A percentile compares a stretch with the other conserved stretches of the same genome.
Evolutionary conservation across 1,284 basidiomycete species (phyloP).

Genomic region (Waitea zeae): DNA sequence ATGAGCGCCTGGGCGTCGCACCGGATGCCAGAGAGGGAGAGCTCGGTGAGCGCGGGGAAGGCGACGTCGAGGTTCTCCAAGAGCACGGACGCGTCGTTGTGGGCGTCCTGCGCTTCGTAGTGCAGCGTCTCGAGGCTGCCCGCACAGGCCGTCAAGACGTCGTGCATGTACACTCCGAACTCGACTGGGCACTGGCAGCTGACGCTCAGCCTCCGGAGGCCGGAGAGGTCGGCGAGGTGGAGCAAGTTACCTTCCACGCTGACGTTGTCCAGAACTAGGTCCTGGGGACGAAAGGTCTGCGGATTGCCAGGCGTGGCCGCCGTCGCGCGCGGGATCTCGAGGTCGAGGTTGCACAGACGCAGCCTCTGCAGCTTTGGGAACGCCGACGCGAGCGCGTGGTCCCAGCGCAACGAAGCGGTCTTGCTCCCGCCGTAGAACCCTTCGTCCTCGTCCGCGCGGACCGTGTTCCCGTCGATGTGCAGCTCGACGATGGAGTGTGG

Average conservation of each 20-base stretch:
- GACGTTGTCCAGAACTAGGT: constrained; percentile 25
- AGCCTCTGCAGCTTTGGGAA: constrained; percentile 15
- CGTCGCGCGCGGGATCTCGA: constrained; percentile 21
- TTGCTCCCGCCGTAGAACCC: too few species aligned
- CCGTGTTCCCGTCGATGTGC: constrained; percentile 23
- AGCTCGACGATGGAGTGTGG: constrained; percentile 23
- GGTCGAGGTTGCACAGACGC: constrained; percentile 22
- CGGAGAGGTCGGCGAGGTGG: constrained; percentile 16
- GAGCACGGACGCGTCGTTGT: constrained; percentile 10
- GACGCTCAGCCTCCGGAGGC: constrained; percentile 19
- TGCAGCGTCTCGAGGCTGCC: constrained; percentile 11
- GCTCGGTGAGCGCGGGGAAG: constrained; percentile 9
- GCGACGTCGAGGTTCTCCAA: constrained; percentile 8
- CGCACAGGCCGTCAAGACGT: constrained; percentile 16
- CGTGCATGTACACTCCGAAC: constrained; percentile 20
- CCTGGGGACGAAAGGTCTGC: constrained; percentile 12
- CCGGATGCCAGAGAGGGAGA: constrained; percentile 20
- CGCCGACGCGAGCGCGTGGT: constrained; percentile 13
- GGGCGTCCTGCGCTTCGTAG: constrained; percentile 10
- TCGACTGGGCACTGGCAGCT: constrained; percentile 15
- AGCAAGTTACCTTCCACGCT: constrained; percentile 23
- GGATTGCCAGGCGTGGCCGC: constrained; percentile 13
- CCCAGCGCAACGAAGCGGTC: constrained; percentile 14
- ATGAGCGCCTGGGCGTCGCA: constrained; percentile 18
- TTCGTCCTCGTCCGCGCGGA: too few species aligned